Conservation (phyloP, 2,329 filamentous ascomycete species). For the Juglanconis oblonga region DNA sequence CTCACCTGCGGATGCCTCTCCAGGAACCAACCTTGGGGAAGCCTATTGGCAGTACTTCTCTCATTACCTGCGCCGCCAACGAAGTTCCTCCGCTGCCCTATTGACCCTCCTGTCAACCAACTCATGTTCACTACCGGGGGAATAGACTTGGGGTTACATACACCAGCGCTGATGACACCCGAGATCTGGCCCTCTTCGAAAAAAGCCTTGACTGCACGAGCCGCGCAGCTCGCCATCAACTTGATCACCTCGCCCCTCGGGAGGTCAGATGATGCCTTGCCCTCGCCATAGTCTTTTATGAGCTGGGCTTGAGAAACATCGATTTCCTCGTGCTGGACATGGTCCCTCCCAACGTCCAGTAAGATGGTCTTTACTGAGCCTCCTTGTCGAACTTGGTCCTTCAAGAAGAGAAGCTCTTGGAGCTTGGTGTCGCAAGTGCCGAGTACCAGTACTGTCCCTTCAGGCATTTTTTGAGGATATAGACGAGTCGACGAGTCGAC, state of each 20-base stretch:
- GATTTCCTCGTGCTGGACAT: slow-evolving; percentile 42
- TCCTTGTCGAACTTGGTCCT: slow-evolving; percentile 38
- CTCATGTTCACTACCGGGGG: background rate
- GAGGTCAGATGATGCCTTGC: slow-evolving; percentile 34
- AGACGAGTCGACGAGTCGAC: background rate
- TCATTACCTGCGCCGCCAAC: slow-evolving; percentile 59
- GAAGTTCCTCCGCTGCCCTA: slow-evolving; percentile 49
- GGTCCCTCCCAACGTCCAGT: slow-evolving; percentile 46
- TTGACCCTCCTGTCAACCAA: background rate
- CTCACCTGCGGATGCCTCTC: background rate
- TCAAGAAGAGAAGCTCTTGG: slow-evolving; percentile 54
- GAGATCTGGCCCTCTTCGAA: slow-evolving; percentile 40
- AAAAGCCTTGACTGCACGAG: slow-evolving; percentile 37
- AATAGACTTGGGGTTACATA: background rate
- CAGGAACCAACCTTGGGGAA: slow-evolving; percentile 42
- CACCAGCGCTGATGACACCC: slow-evolving; percentile 58
- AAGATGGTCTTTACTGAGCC: slow-evolving; percentile 23
- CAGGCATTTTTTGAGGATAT: slow-evolving; percentile 11
- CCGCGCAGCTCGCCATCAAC: slow-evolving; percentile 49
- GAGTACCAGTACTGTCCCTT: slow-evolving; percentile 47
- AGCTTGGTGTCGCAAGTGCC: slow-evolving; percentile 67
- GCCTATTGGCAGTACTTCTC: slow-evolving; percentile 57
- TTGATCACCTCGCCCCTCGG: slow-evolving; percentile 55
- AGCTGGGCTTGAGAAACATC: slow-evolving; percentile 42
- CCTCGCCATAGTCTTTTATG: slow-evolving; percentile 30